Evolutionary conservation across 2,329 filamentous ascomycete species (phyloP).

Genomic region (Arthrinium phaeospermum): DNA sequence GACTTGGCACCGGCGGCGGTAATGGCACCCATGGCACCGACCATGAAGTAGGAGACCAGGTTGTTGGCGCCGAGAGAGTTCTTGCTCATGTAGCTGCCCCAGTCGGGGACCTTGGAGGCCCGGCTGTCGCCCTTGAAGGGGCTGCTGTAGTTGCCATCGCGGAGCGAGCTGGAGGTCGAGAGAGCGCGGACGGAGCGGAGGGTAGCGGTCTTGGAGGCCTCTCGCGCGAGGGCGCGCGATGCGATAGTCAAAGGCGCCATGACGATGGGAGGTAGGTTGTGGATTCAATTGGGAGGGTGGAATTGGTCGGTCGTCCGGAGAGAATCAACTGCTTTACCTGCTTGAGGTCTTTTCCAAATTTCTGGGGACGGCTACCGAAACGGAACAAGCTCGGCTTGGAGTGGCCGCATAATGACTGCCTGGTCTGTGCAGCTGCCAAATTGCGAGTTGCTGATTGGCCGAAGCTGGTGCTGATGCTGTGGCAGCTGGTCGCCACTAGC

Average conservation of each 20-base stretch:
- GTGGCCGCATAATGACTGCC: constrained; percentile 2
- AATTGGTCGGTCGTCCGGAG: constrained; percentile 15
- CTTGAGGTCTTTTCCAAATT: constrained; percentile 30
- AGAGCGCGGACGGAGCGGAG: constrained; percentile 53
- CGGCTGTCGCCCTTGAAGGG: constrained; percentile 66
- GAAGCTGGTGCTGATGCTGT: neutral
- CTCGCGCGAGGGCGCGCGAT: constrained; percentile 73
- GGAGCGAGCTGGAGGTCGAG: constrained; percentile 58
- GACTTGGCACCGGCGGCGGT: constrained; percentile 94
- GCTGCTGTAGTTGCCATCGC: constrained; percentile 56
- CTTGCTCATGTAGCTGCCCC: constrained; percentile 83
- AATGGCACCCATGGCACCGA: constrained; percentile 91
- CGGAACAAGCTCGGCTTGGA: constrained; percentile 18
- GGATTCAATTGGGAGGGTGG: constrained; percentile 19
- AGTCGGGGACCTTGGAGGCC: constrained; percentile 81
- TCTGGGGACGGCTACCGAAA: constrained; percentile 26
- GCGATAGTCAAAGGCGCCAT: constrained; percentile 75
- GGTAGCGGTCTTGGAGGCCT: constrained; percentile 40
- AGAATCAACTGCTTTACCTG: constrained; percentile 24
- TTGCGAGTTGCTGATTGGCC: constrained; percentile 12
- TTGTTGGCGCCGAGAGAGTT: constrained; percentile 74
- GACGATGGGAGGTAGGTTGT: constrained; percentile 37
- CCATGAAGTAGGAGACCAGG: constrained; percentile 98
- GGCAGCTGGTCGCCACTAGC: neutral
- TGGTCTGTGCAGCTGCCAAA: constrained; percentile 18